Evolutionary conservation across 2,329 filamentous ascomycete species (phyloP).

Genomic region (Alternaria brassicae): DNA sequence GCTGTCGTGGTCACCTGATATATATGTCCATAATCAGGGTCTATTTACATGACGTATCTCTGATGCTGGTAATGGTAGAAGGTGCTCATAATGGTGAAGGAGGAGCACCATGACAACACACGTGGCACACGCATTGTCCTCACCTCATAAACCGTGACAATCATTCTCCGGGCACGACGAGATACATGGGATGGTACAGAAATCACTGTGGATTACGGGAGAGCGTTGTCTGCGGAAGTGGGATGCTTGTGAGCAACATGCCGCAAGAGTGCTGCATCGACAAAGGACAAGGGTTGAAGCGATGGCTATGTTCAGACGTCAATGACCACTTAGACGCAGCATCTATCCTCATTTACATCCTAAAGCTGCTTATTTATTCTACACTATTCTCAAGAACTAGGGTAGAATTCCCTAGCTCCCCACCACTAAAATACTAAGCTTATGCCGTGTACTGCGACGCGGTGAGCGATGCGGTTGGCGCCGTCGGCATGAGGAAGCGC

Average conservation of each 20-base stretch:
- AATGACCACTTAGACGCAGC: neutral
- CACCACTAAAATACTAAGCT: neutral
- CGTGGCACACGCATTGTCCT: neutral
- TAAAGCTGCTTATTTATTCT: neutral
- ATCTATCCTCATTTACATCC: neutral
- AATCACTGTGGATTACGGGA: neutral
- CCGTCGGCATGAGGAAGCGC: neutral
- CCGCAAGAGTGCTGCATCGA: neutral
- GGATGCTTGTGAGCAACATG: neutral
- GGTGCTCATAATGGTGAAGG: neutral
- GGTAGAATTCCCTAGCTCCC: neutral
- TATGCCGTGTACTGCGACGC: neutral
- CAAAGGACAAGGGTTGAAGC: neutral
- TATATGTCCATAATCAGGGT: neutral
- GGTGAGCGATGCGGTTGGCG: neutral
- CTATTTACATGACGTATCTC: slow-evolving; percentile 1
- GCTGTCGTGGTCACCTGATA: neutral
- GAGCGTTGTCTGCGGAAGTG: neutral
- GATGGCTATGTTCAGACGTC: neutral
- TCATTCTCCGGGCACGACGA: neutral
- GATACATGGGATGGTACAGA: neutral
- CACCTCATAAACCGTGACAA: neutral
- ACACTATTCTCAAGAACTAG: neutral
- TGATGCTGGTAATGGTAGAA: neutral
- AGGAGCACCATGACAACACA: neutral